A percentile compares a stretch with the other conserved stretches of the same genome.
phyloP scores from a whole-genome alignment of 2,329 filamentous ascomycete genomes.

The Dothideomycetes sp. region DNA sequence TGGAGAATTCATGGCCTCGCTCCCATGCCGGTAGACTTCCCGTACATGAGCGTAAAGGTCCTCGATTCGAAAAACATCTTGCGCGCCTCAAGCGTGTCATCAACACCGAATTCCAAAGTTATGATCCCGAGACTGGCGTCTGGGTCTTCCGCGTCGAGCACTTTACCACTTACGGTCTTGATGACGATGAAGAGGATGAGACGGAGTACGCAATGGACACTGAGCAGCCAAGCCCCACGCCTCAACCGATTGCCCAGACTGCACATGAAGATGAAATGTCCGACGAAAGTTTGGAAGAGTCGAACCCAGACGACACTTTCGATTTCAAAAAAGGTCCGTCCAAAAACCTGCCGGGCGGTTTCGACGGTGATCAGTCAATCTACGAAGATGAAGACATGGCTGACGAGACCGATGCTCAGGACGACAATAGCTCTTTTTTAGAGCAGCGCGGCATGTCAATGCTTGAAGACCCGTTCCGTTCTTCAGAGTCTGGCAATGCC shows the following conservation, averaged over 20 bases:
- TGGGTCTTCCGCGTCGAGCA: constrained; percentile 95
- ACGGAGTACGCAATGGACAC: constrained; percentile 3
- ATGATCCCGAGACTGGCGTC: constrained; percentile 66
- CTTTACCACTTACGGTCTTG: constrained; percentile 88
- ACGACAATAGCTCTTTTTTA: constrained; percentile 38
- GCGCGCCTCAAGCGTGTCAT: constrained; percentile 66
- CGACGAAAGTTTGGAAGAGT: constrained; percentile 21
- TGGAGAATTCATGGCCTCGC: constrained; percentile 90
- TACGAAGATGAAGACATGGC: constrained; percentile 43
- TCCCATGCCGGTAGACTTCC: constrained; percentile 47
- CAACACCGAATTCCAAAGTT: constrained; percentile 73
- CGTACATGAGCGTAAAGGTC: constrained; percentile 48
- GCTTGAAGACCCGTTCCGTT: constrained; percentile 10
- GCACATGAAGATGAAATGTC: constrained; percentile 24
- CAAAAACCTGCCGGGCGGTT: constrained; percentile 64
- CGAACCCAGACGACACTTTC: constrained; percentile 43
- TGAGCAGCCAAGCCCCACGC: constrained; percentile 8
- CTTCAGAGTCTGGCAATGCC: constrained; percentile 5
- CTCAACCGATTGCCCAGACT: constrained; percentile 9
- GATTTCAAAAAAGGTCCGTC: constrained; percentile 42
- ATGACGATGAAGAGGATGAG: constrained; percentile 50
- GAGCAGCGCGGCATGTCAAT: constrained; percentile 5
- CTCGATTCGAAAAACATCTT: constrained; percentile 68
- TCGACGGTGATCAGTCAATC: constrained; percentile 48
- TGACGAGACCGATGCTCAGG: constrained; percentile 35